Conservation (phyloP, 139 green algal species). For the Yamagishiella unicocca region DNA sequence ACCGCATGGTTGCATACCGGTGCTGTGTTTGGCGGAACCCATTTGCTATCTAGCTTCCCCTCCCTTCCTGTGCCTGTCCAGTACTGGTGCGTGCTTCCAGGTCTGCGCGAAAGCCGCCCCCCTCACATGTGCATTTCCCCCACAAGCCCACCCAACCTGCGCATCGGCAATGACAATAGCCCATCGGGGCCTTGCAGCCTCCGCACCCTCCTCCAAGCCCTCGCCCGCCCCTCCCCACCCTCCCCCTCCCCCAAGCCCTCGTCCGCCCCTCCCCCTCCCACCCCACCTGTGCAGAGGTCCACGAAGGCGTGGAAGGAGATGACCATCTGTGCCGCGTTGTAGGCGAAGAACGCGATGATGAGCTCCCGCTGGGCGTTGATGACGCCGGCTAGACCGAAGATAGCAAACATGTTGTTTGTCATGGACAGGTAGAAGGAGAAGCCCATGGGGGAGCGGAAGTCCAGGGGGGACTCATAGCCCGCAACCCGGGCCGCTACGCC, state of each 20-base stretch:
- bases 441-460: constrained; percentile 62
- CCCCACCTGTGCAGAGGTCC: constrained; percentile 65
- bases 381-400: constrained; percentile 82
- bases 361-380: constrained; percentile 79
- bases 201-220: too few relatives aligned
- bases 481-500: not conserved
- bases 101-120: too few relatives aligned
- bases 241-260: not conserved
- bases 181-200: too few relatives aligned
- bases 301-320: constrained; percentile 76
- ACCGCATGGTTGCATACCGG: too few relatives aligned
- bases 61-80: too few relatives aligned
- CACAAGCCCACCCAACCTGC: too few relatives aligned
- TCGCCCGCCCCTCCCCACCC: not conserved
- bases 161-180: too few relatives aligned
- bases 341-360: constrained; percentile 83
- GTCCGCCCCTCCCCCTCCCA: not conserved
- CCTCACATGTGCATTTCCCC: too few relatives aligned
- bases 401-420: constrained; percentile 53
- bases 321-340: constrained; percentile 80
- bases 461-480: constrained; percentile 50
- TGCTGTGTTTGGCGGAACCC: too few relatives aligned
- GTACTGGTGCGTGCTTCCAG: too few relatives aligned
- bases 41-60: too few relatives aligned
- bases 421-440: constrained; percentile 62